Evolutionary conservation across 441 rosid genomes (phyloP), one percentile per base, ranked within the genome.

Genomic region (Jatropha podagrica): DNA sequence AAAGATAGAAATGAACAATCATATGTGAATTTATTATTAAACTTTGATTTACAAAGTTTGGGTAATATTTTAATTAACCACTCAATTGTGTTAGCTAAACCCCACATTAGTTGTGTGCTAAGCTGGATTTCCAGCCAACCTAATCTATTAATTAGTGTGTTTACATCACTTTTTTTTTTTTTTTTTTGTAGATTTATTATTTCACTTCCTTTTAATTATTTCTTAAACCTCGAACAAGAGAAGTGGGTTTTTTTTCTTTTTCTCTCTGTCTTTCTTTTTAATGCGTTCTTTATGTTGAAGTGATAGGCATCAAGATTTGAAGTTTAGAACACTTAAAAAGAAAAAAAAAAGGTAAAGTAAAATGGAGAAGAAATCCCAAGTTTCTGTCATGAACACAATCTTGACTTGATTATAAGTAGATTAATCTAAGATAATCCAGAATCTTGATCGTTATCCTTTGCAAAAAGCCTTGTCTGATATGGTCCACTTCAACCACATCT

Each of bases 401-500:
- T 75, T 71, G 68, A 74, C 68, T 65, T 12, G 65, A 79, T 65
- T 58, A 70, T 65, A 75, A 17, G 44, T 20, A 8, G 59, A 69
- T 65, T 78, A 14, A 55, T 61, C 51, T 32, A 73, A 73, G 77
- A 78, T 78, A 51, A 78, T 73, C 74, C 55, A 63, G 59, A 54
- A 73, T 73, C 59, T 2, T 56, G 42, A 73, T 73, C 59, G 3
- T 56, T 64, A 44, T 64, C 61, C 58, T 64, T 74, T 63, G 54
- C 12, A 63, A 27, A 75, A 75, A 71, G 23, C 74, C n/a, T 67
- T 14, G 38, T 44, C 26, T 40, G 20, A 60, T 71, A 52, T 69
- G 81, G 76, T 71, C 81, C 81, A 65, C 81, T 67, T 20, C 76
- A 46, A 56, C 62, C 44, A 64, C 44, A 46, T 69, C 72, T 62